Percentiles rank a stretch among this genome's conserved stretches.
Evolutionary conservation across 441 rosid species (phyloP).

Genomic region (Breynia disticha): DNA sequence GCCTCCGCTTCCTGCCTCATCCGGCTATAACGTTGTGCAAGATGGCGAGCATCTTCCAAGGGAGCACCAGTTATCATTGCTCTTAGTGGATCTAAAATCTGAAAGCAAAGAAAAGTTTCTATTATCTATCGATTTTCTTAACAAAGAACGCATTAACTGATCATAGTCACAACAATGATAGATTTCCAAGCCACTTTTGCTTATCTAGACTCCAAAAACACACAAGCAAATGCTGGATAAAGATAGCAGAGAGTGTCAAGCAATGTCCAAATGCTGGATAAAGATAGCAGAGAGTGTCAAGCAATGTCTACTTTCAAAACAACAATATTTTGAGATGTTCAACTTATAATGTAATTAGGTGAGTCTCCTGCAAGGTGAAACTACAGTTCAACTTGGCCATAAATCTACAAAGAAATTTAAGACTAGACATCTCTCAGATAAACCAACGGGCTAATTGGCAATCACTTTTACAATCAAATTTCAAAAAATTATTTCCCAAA

Average conservation of each 20-base stretch:
- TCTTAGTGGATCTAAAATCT: slow-evolving; percentile 88
- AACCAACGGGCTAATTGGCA: not conserved
- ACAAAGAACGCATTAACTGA: not conserved
- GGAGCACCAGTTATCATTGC: slow-evolving; percentile 72
- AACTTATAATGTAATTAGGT: too few species aligned
- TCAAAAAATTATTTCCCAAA: too few species aligned
- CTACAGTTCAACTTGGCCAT: not conserved
- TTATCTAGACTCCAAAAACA: too few species aligned
- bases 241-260: too few species aligned
- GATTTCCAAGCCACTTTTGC: too few species aligned
- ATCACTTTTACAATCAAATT: too few species aligned
- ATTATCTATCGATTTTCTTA: not conserved
- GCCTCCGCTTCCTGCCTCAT: slow-evolving; percentile 96
- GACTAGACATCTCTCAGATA: not conserved
- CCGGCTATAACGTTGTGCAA: slow-evolving; percentile 88
- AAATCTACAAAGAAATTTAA: not conserved
- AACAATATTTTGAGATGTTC: too few species aligned
- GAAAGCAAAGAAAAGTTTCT: slow-evolving; percentile 10
- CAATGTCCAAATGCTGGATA: too few species aligned
- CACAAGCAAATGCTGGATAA: too few species aligned
- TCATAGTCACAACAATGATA: not conserved
- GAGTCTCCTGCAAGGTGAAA: not conserved
- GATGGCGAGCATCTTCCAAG: slow-evolving; percentile 91
- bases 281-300: too few species aligned
- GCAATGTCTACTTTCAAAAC: too few species aligned